Conservation (phyloP, 2,329 filamentous ascomycete species). For the Bipolaris sorokiniana region DNA sequence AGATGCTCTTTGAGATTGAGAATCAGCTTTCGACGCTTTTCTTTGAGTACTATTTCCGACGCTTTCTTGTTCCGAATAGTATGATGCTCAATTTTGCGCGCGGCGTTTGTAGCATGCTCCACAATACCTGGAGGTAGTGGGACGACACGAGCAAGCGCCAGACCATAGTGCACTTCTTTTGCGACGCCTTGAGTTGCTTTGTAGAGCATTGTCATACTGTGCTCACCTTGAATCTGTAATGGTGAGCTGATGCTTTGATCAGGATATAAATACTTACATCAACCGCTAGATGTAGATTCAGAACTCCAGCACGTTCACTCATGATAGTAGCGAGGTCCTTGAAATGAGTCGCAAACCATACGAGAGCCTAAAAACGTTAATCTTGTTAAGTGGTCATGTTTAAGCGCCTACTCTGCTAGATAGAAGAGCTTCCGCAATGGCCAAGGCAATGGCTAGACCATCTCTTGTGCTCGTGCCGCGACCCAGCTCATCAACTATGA, state of each 20-base stretch:
- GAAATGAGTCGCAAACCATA: slow-evolving; percentile 97
- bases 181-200: slow-evolving; percentile 76
- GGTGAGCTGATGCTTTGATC: slow-evolving; percentile 4
- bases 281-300: slow-evolving; percentile 81
- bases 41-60: slow-evolving; percentile 64
- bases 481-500: slow-evolving; percentile 90
- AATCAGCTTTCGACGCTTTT: slow-evolving; percentile 73
- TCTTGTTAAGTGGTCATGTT: not conserved
- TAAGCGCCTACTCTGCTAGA: slow-evolving; percentile 60
- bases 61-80: slow-evolving; percentile 64
- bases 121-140: slow-evolving; percentile 73
- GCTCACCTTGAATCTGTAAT: slow-evolving; percentile 52
- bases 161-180: slow-evolving; percentile 77
- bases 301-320: slow-evolving; percentile 74
- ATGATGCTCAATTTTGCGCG: slow-evolving; percentile 65
- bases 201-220: slow-evolving; percentile 86
- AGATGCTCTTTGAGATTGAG: slow-evolving; percentile 76
- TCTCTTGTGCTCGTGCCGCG: slow-evolving; percentile 89
- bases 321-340: slow-evolving; percentile 79
- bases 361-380: slow-evolving; percentile 58
- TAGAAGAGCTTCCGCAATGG: slow-evolving; percentile 86
- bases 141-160: slow-evolving; percentile 77
- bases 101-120: slow-evolving; percentile 70
- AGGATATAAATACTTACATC: slow-evolving; percentile 57
- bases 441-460: slow-evolving; percentile 85